Evolutionary conservation across 352 stramenopile genomes (phyloP), one percentile per base, ranked within the genome.

Genomic region (Pythium phragmitis): DNA sequence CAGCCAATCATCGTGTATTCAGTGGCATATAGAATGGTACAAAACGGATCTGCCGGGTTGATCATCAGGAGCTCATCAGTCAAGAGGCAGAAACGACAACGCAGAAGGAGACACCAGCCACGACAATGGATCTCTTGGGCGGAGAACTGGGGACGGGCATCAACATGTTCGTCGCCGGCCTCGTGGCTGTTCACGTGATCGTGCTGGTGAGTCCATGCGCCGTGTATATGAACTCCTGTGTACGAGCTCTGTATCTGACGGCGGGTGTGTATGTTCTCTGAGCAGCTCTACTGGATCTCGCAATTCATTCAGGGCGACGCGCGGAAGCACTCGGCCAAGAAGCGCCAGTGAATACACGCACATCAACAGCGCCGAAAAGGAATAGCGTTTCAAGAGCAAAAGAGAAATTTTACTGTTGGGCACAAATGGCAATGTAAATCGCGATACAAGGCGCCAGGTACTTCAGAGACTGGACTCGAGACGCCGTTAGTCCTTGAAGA

Each of bases 401-500:
- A 19, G 23, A 36, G 23, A 5, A 12, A 30, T 55, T 43, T 55
- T 55, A 55, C 39, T 50, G 45, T 13, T 50, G 7, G n/a, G 45
- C 19, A 33, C 45, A 30, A 57, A 54, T 54, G 17, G 12, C 48
- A 16, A 53, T 57, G 50, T 61, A 33, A 47, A 33, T 57, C 23
- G 28, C 19, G n/a, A 50, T 33, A 50, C 45, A 11, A 17, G 43
- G n/a, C 41, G 19, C 1, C 28, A 13, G 28, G 28, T 57, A 45
- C 50, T 21, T 57, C 36, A 19, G 39, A 46, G 7, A 46, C 1
- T 46, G 16, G 39, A 46, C 39, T 9, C 5, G 13, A n/a, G 7
- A 39, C 11, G 11, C 7, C 3, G 34, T 42, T 82, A 94, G 53
- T 96, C 87, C 57, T 96, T 96, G 76, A 98, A 98, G 67, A 98